Percentiles rank a stretch among this genome's conserved stretches.
phyloP scores from a whole-genome alignment of 202 grass and related monocot species.

The Setaria viridis region DNA sequence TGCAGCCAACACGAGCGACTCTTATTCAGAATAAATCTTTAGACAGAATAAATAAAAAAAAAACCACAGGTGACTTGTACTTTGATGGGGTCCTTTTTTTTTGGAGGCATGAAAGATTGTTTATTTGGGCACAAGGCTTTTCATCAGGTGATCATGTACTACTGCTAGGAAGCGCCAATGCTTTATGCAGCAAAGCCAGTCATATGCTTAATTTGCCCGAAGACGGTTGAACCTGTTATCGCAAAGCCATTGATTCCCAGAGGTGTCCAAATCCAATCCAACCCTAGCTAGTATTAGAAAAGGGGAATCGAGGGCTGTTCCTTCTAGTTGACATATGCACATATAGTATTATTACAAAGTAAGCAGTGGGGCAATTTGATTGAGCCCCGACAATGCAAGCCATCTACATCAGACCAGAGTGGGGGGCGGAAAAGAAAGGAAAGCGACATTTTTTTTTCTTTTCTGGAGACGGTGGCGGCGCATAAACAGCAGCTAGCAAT shows the following conservation, averaged over 20 bases:
- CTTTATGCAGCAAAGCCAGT: background rate
- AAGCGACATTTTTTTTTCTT: slow-evolving; percentile 14
- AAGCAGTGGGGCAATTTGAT: slow-evolving; percentile 19
- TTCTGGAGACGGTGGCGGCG: slow-evolving; percentile 11
- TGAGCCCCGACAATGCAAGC: slow-evolving; percentile 28
- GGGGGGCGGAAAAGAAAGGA: slow-evolving; percentile 23
- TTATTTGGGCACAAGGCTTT: background rate
- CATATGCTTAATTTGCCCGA: background rate
- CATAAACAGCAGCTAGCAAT: background rate
- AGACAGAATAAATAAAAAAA: background rate
- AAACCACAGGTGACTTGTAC: background rate
- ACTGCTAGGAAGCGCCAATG: background rate
- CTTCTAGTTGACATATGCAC: slow-evolving; percentile 23
- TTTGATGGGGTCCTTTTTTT: background rate
- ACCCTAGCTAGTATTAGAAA: background rate
- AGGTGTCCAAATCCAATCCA: background rate
- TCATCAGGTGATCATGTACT: background rate
- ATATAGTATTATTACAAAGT: slow-evolving; percentile 1
- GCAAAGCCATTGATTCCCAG: background rate
- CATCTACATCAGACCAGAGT: slow-evolving; percentile 28
- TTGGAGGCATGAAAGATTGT: background rate
- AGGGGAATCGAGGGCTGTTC: background rate
- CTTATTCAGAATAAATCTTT: slow-evolving; percentile 19
- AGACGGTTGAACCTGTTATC: background rate
- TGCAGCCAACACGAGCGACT: slow-evolving; percentile 25